These are phyloP conservation scores for Daphne laureola DNA, from an alignment of 441 rosid species.

Conservation along the genomic window DNA sequence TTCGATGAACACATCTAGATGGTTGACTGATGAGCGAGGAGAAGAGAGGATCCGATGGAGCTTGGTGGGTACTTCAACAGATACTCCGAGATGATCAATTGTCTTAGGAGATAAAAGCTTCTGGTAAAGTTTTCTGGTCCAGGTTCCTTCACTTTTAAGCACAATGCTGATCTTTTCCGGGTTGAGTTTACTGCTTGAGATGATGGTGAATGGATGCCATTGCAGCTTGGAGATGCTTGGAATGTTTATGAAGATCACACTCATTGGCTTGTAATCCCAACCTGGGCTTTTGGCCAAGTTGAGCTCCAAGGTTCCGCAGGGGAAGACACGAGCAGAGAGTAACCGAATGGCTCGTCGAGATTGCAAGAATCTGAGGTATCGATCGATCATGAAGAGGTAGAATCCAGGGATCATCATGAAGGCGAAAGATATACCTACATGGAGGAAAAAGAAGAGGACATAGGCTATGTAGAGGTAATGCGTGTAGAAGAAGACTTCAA, in stretches of 20 bases:
- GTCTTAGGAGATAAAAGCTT: constrained; percentile 29
- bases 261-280: constrained; percentile 30
- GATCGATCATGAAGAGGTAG: constrained; percentile 52
- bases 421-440: constrained; percentile 35
- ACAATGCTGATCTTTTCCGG: constrained; percentile 35
- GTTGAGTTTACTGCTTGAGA: constrained; percentile 40
- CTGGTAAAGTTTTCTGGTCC: constrained; percentile 34
- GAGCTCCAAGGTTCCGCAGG: constrained; percentile 36
- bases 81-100: constrained; percentile 19
- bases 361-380: constrained; percentile 40
- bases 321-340: constrained; percentile 40
- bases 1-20: constrained; percentile 38
- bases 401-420: constrained; percentile 47
- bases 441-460: constrained; percentile 38
- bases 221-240: constrained; percentile 46
- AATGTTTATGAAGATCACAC: constrained; percentile 39
- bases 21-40: constrained; percentile 12
- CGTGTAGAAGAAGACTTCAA: constrained; percentile 51
- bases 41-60: constrained; percentile 14
- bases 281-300: constrained; percentile 45
- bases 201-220: constrained; percentile 58
- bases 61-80: constrained; percentile 18
- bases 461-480: constrained; percentile 46
- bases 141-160: constrained; percentile 43
- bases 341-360: constrained; percentile 30